Evolutionary conservation across 805 yeast genomes (phyloP), one percentile per base, ranked within the genome.

Genomic region (Brettanomyces naardenensis): DNA sequence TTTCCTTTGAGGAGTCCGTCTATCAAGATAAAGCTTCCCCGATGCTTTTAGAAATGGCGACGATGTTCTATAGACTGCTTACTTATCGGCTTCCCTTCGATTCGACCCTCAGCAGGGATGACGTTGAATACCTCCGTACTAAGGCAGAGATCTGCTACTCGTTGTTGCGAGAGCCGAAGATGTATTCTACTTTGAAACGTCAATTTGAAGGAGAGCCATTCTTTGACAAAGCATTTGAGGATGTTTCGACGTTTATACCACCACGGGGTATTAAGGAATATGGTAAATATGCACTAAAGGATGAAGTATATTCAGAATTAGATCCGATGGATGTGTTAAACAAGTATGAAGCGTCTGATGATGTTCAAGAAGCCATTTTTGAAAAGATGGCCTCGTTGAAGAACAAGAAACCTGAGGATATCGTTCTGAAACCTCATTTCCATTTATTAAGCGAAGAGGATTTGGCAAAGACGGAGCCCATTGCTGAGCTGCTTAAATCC

Each of bases 191-290:
- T 9, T 53, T 81, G 19, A 56, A 65, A 32, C 31, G 37, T 25
- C 25, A 32, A 13, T 45, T 58, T 52, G 44, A 45, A 41, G 14
- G 49, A 52, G 31, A 68, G 62, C 21, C 65, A 46, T 19, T 49
- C 65, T 68, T 75, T 40, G 82, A 75, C 44, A 56, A 54, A 3
- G 59, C 62, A 3, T 62, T 92, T 37, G 61, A 65, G 26, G 84
- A 84, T 47, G 64, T 78, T 21, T 68, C 86, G 1, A 67, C 59
- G 4, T 84, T 68, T 49, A 68, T 69, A 22, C 75, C 85, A 6
- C 92, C 94, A 4, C 65, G 68, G 17, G 85, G 85, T 3, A 57
- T 79, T 30, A 68, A 67, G 27, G 90, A 80, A 50, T 70, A 74
- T 42, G 94, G 94, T 18, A 69, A 71, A 33, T 84, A 80, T 54